phyloP scores from a whole-genome alignment of 768 basidiomycete species.

The Sarcodon aspratus region DNA sequence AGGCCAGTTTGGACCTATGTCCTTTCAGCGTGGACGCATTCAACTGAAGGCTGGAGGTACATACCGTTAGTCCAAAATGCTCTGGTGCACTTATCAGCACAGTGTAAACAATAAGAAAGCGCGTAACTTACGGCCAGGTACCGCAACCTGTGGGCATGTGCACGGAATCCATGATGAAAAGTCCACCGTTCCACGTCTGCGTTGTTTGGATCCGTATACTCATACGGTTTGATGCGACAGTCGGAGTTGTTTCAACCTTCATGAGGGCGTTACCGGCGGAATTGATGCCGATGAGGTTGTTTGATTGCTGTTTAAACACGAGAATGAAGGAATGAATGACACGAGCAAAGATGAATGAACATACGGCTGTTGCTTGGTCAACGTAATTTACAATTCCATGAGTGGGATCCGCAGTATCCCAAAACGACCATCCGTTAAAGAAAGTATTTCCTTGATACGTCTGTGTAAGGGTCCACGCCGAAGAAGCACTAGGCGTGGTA shows the following conservation, averaged over 20 bases:
- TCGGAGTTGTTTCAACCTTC: constrained; percentile 77
- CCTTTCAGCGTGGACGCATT: not conserved
- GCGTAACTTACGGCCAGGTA: constrained; percentile 50
- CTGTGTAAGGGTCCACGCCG: constrained; percentile 37
- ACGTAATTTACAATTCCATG: constrained; percentile 61
- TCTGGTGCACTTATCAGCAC: not conserved
- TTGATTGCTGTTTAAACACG: constrained; percentile 27
- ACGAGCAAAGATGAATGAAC: constrained; percentile 8
- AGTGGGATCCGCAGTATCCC: constrained; percentile 61
- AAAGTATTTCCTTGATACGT: constrained; percentile 58
- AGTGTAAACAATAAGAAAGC: not conserved
- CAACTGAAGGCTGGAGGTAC: not conserved
- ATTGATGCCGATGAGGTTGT: constrained; percentile 58
- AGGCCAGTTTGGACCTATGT: constrained; percentile 47
- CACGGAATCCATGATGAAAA: constrained; percentile 73
- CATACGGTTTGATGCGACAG: constrained; percentile 53
- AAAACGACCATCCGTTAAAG: constrained; percentile 79
- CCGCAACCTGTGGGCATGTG: constrained; percentile 91
- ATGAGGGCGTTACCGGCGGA: constrained; percentile 69
- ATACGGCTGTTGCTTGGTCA: constrained; percentile 46
- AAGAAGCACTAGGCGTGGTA: constrained; percentile 6
- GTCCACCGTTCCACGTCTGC: constrained; percentile 44
- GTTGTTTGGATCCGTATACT: constrained; percentile 71
- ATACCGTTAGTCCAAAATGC: constrained; percentile 28
- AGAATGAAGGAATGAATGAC: too few species aligned